These are phyloP conservation scores for Cubamyces lactineus DNA, from an alignment of 768 basidiomycete species.

Conservation along the genomic window DNA sequence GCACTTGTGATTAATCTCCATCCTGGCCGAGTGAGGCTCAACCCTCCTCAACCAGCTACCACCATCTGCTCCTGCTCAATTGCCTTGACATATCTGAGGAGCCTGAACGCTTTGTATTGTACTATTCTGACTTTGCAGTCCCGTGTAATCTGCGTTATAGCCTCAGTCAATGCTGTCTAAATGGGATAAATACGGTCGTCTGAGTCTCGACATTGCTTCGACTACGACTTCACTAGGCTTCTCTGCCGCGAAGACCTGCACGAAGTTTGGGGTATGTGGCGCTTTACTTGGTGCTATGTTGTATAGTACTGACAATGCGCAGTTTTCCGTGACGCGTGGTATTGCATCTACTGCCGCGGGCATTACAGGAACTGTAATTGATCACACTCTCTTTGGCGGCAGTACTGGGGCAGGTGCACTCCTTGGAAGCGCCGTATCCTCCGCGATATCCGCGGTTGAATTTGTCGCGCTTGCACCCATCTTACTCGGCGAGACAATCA, in stretches of 20 bases:
- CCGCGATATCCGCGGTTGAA: conserved; percentile 67
- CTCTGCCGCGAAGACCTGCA: conserved; percentile 64
- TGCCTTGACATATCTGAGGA: too few relatives aligned
- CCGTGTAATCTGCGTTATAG: too few relatives aligned
- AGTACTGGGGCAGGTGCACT: conserved; percentile 58
- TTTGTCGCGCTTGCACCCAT: conserved; percentile 75
- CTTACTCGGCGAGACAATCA: conserved; percentile 73
- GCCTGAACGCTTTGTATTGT: too few relatives aligned
- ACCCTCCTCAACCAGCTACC: background rate
- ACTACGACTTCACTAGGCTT: conserved; percentile 67
- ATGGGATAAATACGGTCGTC: conserved; percentile 50
- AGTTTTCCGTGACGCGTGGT: conserved; percentile 73
- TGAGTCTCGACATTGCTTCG: conserved; percentile 70
- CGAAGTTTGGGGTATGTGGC: conserved; percentile 65
- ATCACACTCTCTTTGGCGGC: conserved; percentile 70
- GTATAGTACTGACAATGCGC: conserved; percentile 10
- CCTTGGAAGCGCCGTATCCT: conserved; percentile 59
- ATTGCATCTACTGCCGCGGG: conserved; percentile 62
- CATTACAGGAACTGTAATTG: conserved; percentile 60
- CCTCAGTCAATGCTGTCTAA: conserved; percentile 28
- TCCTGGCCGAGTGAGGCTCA: background rate
- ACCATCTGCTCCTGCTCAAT: background rate
- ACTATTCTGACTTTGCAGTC: too few relatives aligned
- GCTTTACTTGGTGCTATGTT: background rate
- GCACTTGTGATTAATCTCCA: conserved; percentile 1